Conservation (phyloP, 2,329 filamentous ascomycete genomes). For the Didymella pinodella region DNA sequence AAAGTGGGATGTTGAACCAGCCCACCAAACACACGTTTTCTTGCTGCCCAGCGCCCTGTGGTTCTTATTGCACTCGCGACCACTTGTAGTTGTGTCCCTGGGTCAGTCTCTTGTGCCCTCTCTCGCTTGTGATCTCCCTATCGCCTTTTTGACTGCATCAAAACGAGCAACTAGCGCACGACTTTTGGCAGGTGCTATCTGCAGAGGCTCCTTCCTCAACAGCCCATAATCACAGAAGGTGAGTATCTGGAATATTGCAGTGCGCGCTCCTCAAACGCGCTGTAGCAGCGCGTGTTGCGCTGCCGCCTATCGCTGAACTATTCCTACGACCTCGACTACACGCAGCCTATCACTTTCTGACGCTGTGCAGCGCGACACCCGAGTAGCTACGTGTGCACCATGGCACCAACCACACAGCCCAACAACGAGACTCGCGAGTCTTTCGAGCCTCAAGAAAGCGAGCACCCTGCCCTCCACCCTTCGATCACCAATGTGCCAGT, state of each 20-base stretch:
- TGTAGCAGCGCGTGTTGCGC: conserved; percentile 13
- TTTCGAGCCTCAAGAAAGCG: conserved; percentile 37
- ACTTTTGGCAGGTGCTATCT: conserved; percentile 15
- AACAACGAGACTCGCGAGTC: conserved; percentile 25
- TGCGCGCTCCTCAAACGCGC: neutral
- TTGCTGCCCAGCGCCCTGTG: conserved; percentile 13
- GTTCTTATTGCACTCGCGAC: conserved; percentile 9
- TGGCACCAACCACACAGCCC: conserved; percentile 37
- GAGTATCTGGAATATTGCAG: conserved; percentile 8
- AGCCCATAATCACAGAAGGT: conserved; percentile 14
- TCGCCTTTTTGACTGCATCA: conserved; percentile 1
- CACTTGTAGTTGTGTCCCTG: conserved; percentile 4
- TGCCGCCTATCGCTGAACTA: conserved; percentile 14
- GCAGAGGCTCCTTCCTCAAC: conserved; percentile 20
- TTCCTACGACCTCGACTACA: conserved; percentile 15
- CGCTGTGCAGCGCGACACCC: conserved; percentile 36
- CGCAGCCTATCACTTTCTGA: conserved; percentile 24
- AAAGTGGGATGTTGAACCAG: conserved; percentile 28
- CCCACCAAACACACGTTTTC: conserved; percentile 26
- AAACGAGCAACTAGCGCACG: conserved; percentile 3
- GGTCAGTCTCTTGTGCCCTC: neutral
- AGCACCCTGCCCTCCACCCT: conserved; percentile 52
- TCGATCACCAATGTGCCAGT: conserved; percentile 53
- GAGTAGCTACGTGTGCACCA: conserved; percentile 25
- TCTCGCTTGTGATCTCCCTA: neutral